A percentile compares a stretch with the other conserved stretches of the same genome.
phyloP scores from a whole-genome alignment of 2,329 filamentous ascomycete genomes.

The Monosporascus sp. region DNA sequence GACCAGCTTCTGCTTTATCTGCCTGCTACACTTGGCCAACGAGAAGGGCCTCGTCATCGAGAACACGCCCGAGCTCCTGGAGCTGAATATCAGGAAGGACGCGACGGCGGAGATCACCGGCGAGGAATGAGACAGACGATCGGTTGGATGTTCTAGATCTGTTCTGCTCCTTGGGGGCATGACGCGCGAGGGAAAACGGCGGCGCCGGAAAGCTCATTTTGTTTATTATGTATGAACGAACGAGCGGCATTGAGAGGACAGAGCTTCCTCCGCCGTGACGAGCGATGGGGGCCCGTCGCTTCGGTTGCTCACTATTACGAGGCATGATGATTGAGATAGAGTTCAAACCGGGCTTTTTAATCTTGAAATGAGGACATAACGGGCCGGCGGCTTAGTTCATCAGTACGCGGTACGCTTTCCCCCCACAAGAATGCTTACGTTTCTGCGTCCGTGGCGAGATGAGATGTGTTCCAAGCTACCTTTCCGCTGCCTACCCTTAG shows the following conservation, averaged over 20 bases:
- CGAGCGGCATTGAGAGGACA: too few species aligned
- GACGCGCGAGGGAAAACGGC: not conserved
- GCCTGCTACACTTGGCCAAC: conserved; percentile 83
- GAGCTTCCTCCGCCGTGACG: not conserved
- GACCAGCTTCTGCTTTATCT: conserved; percentile 91
- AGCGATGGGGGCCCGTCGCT: not conserved
- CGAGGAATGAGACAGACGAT: conserved; percentile 5
- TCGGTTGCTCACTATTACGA: too few species aligned
- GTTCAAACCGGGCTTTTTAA: not conserved
- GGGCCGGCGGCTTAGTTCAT: not conserved
- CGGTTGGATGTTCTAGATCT: too few species aligned
- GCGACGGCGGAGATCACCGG: conserved; percentile 53
- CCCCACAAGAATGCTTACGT: too few species aligned
- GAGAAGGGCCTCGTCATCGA: conserved; percentile 83
- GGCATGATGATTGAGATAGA: too few species aligned
- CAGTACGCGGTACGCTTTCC: too few species aligned
- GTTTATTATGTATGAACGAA: too few species aligned
- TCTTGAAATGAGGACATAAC: not conserved
- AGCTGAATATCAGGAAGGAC: conserved; percentile 59
- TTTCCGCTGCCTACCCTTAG: too few species aligned
- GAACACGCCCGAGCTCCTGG: conserved; percentile 52
- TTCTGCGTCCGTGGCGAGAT: too few species aligned
- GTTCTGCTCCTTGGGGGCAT: not conserved
- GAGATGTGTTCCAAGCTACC: too few species aligned
- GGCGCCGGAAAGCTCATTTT: not conserved